These are phyloP conservation scores for Carallia brachiata DNA, from an alignment of 345 rosid genomes.

Conservation along the genomic window DNA sequence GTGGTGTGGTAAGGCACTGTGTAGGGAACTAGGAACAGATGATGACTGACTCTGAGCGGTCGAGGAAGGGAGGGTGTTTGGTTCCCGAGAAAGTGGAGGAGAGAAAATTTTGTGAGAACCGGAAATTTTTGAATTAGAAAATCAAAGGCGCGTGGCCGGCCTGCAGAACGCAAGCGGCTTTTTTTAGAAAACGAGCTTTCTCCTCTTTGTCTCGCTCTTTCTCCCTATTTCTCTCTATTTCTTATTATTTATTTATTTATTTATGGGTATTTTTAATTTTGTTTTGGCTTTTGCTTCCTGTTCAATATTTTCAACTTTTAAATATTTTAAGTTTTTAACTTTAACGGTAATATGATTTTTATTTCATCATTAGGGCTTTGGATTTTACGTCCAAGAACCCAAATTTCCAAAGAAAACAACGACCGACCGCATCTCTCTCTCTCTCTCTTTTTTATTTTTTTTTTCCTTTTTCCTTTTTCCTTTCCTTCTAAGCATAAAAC, in stretches of 20 bases:
- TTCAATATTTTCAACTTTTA: no score
- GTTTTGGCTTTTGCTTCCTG: no score
- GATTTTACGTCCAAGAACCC: no score
- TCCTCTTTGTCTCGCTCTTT: neutral
- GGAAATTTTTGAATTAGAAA: constrained; percentile 25
- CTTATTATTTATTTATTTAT: constrained; percentile 16
- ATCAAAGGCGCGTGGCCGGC: constrained; percentile 36
- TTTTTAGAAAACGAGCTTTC: constrained; percentile 8
- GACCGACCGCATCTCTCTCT: no score
- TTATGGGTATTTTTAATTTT: no score
- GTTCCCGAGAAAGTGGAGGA: constrained; percentile 32
- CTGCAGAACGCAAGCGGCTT: constrained; percentile 29
- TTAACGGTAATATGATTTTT: no score
- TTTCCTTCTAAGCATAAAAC: no score
- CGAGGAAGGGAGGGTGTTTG: constrained; percentile 28
- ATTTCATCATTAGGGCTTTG: no score
- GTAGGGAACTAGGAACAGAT: neutral
- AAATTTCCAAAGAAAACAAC: no score
- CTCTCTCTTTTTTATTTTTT: no score
- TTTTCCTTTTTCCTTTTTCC: no score
- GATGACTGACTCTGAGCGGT: neutral
- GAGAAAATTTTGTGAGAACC: constrained; percentile 6
- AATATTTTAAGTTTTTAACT: no score
- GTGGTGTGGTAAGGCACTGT: constrained; percentile 1
- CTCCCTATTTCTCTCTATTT: neutral